These are phyloP conservation scores for Apostasia ramifera DNA, from an alignment of 106 monocot species.

Conservation along the genomic window DNA sequence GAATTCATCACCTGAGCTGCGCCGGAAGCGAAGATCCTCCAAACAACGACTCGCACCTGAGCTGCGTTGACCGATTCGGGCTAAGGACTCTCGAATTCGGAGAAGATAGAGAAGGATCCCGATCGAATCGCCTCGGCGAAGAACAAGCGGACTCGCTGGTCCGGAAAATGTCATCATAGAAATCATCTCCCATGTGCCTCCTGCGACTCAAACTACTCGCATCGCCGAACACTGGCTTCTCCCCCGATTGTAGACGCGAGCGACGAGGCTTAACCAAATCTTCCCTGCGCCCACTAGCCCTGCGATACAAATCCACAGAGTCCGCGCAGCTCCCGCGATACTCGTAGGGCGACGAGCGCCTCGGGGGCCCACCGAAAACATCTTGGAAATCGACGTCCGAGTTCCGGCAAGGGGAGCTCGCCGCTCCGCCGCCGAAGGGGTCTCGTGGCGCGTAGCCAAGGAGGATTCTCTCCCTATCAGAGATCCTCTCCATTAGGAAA, in stretches of 20 bases:
- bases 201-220: slow-evolving; percentile 25
- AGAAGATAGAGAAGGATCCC: slow-evolving; percentile 16
- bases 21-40: slow-evolving; percentile 18
- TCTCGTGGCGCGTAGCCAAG: slow-evolving; percentile 13
- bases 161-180: slow-evolving; percentile 56
- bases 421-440: background rate
- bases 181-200: slow-evolving; percentile 34
- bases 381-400: slow-evolving; percentile 46
- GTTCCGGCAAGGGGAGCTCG: background rate
- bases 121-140: slow-evolving; percentile 33
- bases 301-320: slow-evolving; percentile 20
- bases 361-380: slow-evolving; percentile 68
- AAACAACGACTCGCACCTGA: slow-evolving; percentile 8
- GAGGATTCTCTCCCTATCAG: slow-evolving; percentile 17
- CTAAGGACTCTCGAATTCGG: slow-evolving; percentile 46
- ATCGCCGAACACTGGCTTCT: slow-evolving; percentile 62
- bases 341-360: slow-evolving; percentile 23
- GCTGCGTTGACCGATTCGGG: slow-evolving; percentile 20
- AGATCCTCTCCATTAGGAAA: slow-evolving; percentile 1
- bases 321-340: slow-evolving; percentile 19
- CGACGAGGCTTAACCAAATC: background rate
- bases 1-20: slow-evolving; percentile 24
- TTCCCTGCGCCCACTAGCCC: slow-evolving; percentile 3
- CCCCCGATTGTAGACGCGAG: slow-evolving; percentile 22
- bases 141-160: slow-evolving; percentile 29